These are phyloP conservation scores for Suillus subluteus DNA, from an alignment of 768 basidiomycete genomes.

Conservation along the genomic window DNA sequence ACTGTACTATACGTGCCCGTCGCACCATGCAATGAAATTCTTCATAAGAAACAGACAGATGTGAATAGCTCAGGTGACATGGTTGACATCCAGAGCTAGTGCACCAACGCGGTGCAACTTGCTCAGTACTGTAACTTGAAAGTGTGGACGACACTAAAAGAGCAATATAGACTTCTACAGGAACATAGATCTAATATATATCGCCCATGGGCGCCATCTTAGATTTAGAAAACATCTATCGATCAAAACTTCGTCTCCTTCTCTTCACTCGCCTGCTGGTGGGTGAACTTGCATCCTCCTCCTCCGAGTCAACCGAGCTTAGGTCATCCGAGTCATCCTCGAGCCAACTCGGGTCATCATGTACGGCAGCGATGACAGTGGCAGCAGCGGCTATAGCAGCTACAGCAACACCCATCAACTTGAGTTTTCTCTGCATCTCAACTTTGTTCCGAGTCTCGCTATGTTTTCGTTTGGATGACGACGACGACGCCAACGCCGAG, in stretches of 20 bases:
- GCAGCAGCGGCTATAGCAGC: background rate
- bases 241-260: background rate
- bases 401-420: background rate
- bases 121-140: no score
- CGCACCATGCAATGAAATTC: background rate
- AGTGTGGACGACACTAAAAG: no score
- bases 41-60: background rate
- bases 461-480: background rate
- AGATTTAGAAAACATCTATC: background rate
- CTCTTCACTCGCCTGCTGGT: background rate
- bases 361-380: background rate
- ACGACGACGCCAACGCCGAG: background rate
- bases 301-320: background rate
- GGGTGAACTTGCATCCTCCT: background rate
- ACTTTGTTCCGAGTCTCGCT: background rate
- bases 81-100: background rate
- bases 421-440: background rate
- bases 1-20: background rate
- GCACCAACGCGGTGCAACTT: background rate
- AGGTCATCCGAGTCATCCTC: background rate
- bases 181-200: background rate
- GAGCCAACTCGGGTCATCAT: background rate
- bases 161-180: background rate
- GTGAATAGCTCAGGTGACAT: no score
- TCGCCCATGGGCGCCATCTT: background rate